Conservation (phyloP, 2,329 filamentous ascomycete species). For the Lanzia echinophila region DNA sequence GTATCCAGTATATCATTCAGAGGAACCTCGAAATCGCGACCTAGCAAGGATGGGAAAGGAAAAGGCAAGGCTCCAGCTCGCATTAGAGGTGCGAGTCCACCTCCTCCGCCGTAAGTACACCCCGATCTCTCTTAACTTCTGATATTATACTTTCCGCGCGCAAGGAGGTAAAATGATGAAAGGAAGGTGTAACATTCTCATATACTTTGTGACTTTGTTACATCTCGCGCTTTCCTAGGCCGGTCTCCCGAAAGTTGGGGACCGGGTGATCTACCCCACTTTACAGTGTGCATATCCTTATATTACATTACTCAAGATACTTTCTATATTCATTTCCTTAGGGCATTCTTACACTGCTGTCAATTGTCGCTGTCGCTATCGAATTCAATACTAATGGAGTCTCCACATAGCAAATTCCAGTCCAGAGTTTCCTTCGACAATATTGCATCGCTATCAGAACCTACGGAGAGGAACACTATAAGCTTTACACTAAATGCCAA, state of each 20-base stretch:
- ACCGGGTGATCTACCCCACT: constrained; percentile 12
- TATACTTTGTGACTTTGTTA: not conserved
- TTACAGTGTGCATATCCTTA: constrained; percentile 3
- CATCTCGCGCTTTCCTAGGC: constrained; percentile 3
- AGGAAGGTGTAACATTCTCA: not conserved
- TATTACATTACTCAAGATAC: constrained; percentile 4
- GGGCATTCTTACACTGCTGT: not conserved
- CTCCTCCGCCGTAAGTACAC: constrained; percentile 31
- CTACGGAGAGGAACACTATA: constrained; percentile 49
- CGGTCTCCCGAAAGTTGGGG: constrained; percentile 5
- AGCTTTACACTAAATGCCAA: constrained; percentile 66
- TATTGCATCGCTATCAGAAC: constrained; percentile 56
- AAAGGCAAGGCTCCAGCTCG: constrained; percentile 27
- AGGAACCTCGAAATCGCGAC: constrained; percentile 13
- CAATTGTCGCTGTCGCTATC: not conserved
- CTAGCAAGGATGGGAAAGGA: constrained; percentile 3
- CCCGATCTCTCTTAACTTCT: too few species aligned
- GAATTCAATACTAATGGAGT: constrained; percentile 9
- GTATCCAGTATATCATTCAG: constrained; percentile 27
- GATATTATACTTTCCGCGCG: not conserved
- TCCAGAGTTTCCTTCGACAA: constrained; percentile 69
- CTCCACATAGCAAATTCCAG: constrained; percentile 47
- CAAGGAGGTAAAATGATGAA: not conserved
- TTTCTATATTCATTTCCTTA: not conserved
- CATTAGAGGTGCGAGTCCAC: constrained; percentile 22